Percentiles rank a stretch among this genome's conserved stretches.
phyloP scores from a whole-genome alignment of 257 asterid species.

The Solanum peruvianum region DNA sequence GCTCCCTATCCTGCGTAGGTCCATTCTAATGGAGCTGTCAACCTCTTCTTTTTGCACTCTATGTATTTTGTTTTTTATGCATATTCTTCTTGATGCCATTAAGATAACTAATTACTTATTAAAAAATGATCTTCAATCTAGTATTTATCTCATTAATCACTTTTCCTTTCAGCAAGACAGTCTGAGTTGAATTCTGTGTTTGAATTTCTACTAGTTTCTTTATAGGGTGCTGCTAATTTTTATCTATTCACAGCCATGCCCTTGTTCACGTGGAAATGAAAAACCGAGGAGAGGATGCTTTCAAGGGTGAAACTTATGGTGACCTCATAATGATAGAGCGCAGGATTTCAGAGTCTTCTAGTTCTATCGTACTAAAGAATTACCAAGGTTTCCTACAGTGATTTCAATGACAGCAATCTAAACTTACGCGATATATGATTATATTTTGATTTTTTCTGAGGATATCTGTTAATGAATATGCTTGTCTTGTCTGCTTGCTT shows the following conservation, averaged over 20 bases:
- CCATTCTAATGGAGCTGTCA: neutral
- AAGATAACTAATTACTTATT: neutral
- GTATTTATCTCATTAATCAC: neutral
- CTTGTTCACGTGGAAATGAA: constrained; percentile 77
- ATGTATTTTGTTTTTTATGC: neutral
- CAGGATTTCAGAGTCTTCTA: constrained; percentile 54
- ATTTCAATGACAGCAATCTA: neutral
- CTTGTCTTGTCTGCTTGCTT: neutral
- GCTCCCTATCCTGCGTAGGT: neutral
- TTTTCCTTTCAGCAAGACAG: neutral
- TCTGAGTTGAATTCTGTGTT: neutral
- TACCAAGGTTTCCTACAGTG: constrained; percentile 46
- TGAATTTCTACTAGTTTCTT: neutral
- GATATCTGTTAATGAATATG: neutral
- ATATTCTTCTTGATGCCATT: neutral
- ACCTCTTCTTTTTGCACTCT: neutral
- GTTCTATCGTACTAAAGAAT: constrained; percentile 50
- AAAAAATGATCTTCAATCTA: neutral
- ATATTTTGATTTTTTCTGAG: neutral
- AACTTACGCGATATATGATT: neutral
- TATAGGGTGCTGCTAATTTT: neutral
- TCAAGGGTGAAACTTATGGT: constrained; percentile 70
- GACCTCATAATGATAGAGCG: constrained; percentile 64
- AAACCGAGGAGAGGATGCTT: constrained; percentile 91
- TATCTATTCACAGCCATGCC: constrained; percentile 47